Percentiles rank a stretch among this genome's conserved stretches.
Conservation (phyloP, 768 basidiomycete genomes). For the Rhizopogon rudus region DNA sequence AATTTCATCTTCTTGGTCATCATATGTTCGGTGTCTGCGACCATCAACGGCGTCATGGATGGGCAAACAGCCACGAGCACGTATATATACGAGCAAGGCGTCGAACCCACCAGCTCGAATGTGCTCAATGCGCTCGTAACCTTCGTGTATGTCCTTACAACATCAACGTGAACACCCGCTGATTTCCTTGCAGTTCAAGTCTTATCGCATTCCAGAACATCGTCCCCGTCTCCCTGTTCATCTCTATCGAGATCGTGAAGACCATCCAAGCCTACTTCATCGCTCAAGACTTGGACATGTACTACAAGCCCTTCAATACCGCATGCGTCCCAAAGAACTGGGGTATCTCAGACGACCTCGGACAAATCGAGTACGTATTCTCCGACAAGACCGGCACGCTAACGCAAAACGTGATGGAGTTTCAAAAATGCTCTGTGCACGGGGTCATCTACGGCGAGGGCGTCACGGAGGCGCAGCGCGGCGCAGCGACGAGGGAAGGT, state of each 20-base stretch:
- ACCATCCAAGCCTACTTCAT: slow-evolving; percentile 97
- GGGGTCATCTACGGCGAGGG: slow-evolving; percentile 91
- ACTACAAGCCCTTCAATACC: slow-evolving; percentile 81
- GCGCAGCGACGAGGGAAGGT: slow-evolving; percentile 83
- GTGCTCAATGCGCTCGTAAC: slow-evolving; percentile 81
- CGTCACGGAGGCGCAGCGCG: slow-evolving; percentile 91
- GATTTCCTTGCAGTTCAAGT: slow-evolving; percentile 56
- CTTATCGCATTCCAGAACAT: slow-evolving; percentile 98
- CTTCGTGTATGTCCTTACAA: slow-evolving; percentile 65
- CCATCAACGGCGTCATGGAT: slow-evolving; percentile 73
- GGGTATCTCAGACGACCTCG: slow-evolving; percentile 98
- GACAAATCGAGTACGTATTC: slow-evolving; percentile 95
- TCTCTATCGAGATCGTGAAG: slow-evolving; percentile 97
- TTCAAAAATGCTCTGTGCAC: slow-evolving; percentile 88
- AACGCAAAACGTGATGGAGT: slow-evolving; percentile 98
- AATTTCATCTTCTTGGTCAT: slow-evolving; percentile 77
- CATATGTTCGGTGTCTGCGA: slow-evolving; percentile 74
- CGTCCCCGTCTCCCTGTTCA: slow-evolving; percentile 92
- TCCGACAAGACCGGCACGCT: slow-evolving; percentile 97
- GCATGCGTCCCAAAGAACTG: slow-evolving; percentile 94
- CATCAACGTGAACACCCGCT: slow-evolving; percentile 4
- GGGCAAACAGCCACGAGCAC: slow-evolving; percentile 57
- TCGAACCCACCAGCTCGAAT: slow-evolving; percentile 54
- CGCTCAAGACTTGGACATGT: slow-evolving; percentile 95
- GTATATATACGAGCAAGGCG: slow-evolving; percentile 63